Base-by-base conservation (phyloP, 2,329 filamentous ascomycete species). In the Pseudogymnoascus sp. region DNA sequence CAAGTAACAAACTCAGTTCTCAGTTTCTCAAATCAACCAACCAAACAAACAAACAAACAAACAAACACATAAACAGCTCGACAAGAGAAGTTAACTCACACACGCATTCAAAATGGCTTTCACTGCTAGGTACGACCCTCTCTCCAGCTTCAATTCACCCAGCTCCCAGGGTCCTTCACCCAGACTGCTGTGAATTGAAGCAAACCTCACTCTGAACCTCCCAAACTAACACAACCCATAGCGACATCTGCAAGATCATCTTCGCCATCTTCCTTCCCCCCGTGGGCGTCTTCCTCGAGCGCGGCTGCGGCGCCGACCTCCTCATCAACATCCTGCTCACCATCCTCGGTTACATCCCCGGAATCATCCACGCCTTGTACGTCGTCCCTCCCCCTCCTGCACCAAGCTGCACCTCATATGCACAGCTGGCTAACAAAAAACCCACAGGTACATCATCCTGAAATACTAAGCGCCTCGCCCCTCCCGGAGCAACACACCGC, bases 321-420 rank as follows among this genome's bases (percentile, higher is more conserved):
- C 82, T 93, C 78, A 96, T 96, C 85, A 96, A 96, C 87, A 90
- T 96, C 78, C 83, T 92, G 73, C 80, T 96, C 78, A 96, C 91
- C 71, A 85, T 91, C 71, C 81, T 91, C 70, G 86, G 84, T 77
- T 87, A 85, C 76, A 83, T 93, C 72, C 89, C 88, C 68, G 90
- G 91, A 77, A 93, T 96, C 80, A 91, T 96, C 77, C 92, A 96
- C 82, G 92, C 92, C 67, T 79, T 96, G 80, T 96, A 86, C 68
- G 85, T 84, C 53, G 11, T 23, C 40, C 36, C 3, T 17, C 10
- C 15, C 38, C n/a, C 19, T 19, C 26, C 36, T 4, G 47, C 21
- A 19, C n/a, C 38, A 31, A 35, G 42, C 53, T 21, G 60, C n/a
- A n/a, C n/a, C n/a, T n/a, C n/a, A n/a, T n/a, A n/a, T n/a, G n/a